Base-by-base conservation (phyloP, 2,329 filamentous ascomycete genomes). In the Trichothecium sympodiale region DNA sequence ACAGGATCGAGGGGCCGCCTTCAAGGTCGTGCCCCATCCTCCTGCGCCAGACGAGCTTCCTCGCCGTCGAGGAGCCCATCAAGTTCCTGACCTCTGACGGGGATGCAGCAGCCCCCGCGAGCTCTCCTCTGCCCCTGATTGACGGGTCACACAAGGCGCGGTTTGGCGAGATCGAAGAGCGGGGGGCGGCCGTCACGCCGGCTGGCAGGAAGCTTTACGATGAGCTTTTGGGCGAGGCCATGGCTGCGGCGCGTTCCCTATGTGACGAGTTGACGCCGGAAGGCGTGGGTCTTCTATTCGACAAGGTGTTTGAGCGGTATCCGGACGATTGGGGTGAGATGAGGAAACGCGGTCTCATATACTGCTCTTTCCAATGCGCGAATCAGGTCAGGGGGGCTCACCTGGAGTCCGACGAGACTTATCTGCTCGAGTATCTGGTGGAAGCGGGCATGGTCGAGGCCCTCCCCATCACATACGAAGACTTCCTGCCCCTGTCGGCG, bases 111-210 rank as follows among this genome's bases (percentile, higher is more conserved):
- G 14, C 17, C 6, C 31, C 31, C 10, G 17, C 8, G n/a, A 14
- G 9, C 17, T 6, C 36, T 53, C 1, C 46, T 55, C n/a, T n/a
- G n/a, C n/a, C n/a, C n/a, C n/a, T n/a, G n/a, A n/a, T n/a, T n/a
- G 38, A 48, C 2, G 62, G 62, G 2, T 58, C 52, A 0, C 68
- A 73, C 35, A 65, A 55, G 5, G 67, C 68, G 1, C 54, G 68
- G 0, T 72, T 71, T 25, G 69, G 68, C 0, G 69, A 73, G 44
- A 61, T 72, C 7, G 68, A 73, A 43, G 62, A 73, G 43, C 56
- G 69, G 3, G 69, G 69, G 0, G 64, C 61, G 4, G 67, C 68
- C 0, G 51, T 72, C 7, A 72, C 68, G 0, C 49, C 46, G 0
- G 51, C 56, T 3, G 68, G 69, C 0, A 52, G 68, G 2, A 42